These are phyloP conservation scores for Kingdonia uniflora DNA, from an alignment of 164 flowering plant species.

Conservation along the genomic window DNA sequence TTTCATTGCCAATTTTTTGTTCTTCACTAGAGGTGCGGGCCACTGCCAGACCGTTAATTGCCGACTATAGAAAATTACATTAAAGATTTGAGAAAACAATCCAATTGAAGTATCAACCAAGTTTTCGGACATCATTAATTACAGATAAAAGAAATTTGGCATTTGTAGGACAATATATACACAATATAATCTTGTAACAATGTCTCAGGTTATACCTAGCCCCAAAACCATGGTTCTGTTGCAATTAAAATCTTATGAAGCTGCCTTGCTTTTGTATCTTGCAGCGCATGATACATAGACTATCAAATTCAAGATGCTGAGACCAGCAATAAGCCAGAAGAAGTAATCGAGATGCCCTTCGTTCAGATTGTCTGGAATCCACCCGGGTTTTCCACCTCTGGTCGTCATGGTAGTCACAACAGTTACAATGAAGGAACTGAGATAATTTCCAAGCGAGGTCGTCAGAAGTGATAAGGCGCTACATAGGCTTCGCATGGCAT, in stretches of 20 bases:
- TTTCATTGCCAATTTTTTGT: no score
- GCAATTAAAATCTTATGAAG: no score
- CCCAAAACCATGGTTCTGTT: no score
- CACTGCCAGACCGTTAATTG: no score
- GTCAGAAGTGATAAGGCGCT: constrained; percentile 53
- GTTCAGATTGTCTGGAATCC: constrained; percentile 67
- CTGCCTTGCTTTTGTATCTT: constrained; percentile 33
- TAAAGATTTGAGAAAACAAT: no score
- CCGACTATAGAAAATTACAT: no score
- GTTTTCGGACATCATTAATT: neutral
- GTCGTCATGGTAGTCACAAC: constrained; percentile 46
- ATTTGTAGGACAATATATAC: constrained; percentile 6
- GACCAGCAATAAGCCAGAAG: constrained; percentile 66
- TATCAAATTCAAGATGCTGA: constrained; percentile 46
- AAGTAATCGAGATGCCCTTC: constrained; percentile 65
- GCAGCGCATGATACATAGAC: constrained; percentile 39
- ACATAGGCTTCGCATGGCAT: constrained; percentile 70
- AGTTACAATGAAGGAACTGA: constrained; percentile 55
- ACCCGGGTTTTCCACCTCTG: constrained; percentile 40
- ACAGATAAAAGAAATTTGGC: neutral
- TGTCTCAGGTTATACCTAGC: no score
- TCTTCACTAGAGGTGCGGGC: no score
- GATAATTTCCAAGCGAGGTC: constrained; percentile 47
- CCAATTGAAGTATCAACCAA: no score
- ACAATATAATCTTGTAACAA: neutral